A percentile compares a stretch with the other conserved stretches of the same genome.
Evolutionary conservation across 805 yeast species (phyloP).

Genomic region (Spathaspora sp.): DNA sequence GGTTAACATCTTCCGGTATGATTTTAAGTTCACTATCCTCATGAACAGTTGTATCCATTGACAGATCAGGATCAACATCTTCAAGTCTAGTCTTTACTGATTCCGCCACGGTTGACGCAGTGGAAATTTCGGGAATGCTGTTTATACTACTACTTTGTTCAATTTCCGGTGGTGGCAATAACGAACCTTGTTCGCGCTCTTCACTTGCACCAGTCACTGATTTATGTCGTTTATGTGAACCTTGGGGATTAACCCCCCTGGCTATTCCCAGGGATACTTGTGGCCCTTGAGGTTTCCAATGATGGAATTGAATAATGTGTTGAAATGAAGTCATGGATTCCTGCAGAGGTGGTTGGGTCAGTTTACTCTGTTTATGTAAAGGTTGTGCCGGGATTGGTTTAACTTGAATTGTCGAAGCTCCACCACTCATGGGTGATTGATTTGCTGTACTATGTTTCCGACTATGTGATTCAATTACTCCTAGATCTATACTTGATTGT

Average conservation of each 20-base stretch:
- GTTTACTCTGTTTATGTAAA: constrained; percentile 27
- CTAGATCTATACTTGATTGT: constrained; percentile 4
- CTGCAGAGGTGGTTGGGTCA: constrained; percentile 31
- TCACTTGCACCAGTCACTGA: constrained; percentile 10
- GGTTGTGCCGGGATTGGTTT: constrained; percentile 42
- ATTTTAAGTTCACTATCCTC: not conserved
- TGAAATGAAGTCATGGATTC: constrained; percentile 47
- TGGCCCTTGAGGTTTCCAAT: constrained; percentile 44
- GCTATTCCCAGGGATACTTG: constrained; percentile 5
- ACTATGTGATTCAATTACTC: constrained; percentile 2
- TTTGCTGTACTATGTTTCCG: not conserved
- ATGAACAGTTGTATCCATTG: constrained; percentile 11
- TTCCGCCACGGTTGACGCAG: not conserved
- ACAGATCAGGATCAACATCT: constrained; percentile 9
- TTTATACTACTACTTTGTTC: not conserved
- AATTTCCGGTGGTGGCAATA: not conserved
- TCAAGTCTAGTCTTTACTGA: not conserved
- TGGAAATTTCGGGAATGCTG: not conserved
- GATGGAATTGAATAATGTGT: constrained; percentile 53
- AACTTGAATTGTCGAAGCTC: constrained; percentile 37
- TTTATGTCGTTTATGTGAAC: constrained; percentile 36
- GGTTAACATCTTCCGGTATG: constrained; percentile 4
- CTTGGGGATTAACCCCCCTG: not conserved
- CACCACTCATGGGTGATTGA: constrained; percentile 25
- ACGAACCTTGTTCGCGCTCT: not conserved